Conservation (phyloP, 306 rosid genomes). For the Pterocarpus santalinus region DNA sequence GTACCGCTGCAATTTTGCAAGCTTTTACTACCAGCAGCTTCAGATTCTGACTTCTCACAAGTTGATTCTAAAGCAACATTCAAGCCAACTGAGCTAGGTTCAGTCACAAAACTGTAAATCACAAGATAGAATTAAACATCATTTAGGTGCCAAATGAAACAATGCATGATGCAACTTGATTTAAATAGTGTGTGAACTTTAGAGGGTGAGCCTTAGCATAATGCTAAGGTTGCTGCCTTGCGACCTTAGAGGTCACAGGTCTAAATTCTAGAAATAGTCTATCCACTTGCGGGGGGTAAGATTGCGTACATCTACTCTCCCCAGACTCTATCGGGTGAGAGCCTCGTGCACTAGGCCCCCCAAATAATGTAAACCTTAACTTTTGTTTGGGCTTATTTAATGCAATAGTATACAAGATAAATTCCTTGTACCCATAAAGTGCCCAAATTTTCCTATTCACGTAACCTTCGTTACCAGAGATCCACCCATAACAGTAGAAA, state of each 20-base stretch:
- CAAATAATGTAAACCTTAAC: too few species aligned
- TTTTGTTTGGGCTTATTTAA: too few species aligned
- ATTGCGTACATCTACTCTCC: too few species aligned
- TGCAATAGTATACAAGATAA: too few species aligned
- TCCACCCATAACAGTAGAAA: background rate
- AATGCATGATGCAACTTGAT: background rate
- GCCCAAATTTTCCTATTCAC: background rate
- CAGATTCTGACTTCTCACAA: slow-evolving; percentile 54
- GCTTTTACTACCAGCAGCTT: slow-evolving; percentile 43
- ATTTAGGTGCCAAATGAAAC: slow-evolving; percentile 9
- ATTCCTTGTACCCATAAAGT: background rate
- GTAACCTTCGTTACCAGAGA: background rate
- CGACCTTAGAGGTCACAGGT: too few species aligned
- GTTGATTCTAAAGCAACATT: slow-evolving; percentile 66
- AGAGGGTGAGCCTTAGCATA: too few species aligned
- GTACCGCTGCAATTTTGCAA: slow-evolving; percentile 34
- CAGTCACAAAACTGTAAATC: slow-evolving; percentile 62
- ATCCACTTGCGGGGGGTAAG: too few species aligned
- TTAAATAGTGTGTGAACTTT: too few species aligned
- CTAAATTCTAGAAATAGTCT: too few species aligned
- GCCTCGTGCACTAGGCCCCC: too few species aligned
- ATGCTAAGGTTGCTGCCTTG: too few species aligned
- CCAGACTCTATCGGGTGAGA: too few species aligned
- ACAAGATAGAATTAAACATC: slow-evolving; percentile 32
- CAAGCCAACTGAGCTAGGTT: slow-evolving; percentile 64